These are phyloP conservation scores for Cruciata laevipes DNA, from an alignment of 257 asterid species.

Conservation along the genomic window DNA sequence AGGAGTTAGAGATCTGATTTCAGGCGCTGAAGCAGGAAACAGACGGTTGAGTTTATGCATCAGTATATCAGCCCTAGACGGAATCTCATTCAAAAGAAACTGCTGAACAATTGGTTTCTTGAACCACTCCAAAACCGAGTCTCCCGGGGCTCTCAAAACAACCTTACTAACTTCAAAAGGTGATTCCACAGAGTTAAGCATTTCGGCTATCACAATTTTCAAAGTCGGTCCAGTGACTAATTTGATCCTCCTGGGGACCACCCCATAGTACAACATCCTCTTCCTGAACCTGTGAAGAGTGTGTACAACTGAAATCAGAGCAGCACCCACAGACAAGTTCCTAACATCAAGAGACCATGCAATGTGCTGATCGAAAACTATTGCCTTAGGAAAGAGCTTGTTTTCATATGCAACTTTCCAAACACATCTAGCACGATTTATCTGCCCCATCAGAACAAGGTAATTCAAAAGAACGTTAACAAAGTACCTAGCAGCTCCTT, in stretches of 20 bases:
- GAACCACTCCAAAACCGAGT: slow-evolving; percentile 87
- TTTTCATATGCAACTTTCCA: slow-evolving; percentile 98
- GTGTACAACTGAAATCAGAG: slow-evolving; percentile 88
- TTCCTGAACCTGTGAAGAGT: slow-evolving; percentile 96
- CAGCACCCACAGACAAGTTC: slow-evolving; percentile 91
- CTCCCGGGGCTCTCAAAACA: slow-evolving; percentile 95
- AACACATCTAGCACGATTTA: slow-evolving; percentile 96
- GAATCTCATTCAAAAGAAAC: slow-evolving; percentile 88
- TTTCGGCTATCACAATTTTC: slow-evolving; percentile 81
- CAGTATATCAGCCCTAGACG: slow-evolving; percentile 88
- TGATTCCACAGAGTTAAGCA: slow-evolving; percentile 69
- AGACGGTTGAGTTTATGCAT: slow-evolving; percentile 89
- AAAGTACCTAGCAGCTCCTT: slow-evolving; percentile 85
- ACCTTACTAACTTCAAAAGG: slow-evolving; percentile 98
- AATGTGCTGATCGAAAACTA: slow-evolving; percentile 93
- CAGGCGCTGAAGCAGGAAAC: slow-evolving; percentile 96
- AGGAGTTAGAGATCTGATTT: slow-evolving; percentile 83
- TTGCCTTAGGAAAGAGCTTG: slow-evolving; percentile 93
- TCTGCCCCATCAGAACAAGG: slow-evolving; percentile 95
- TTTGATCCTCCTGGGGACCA: slow-evolving; percentile 86
- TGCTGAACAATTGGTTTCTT: slow-evolving; percentile 96
- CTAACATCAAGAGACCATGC: slow-evolving; percentile 99
- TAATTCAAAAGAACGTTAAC: slow-evolving; percentile 92
- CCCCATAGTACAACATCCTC: slow-evolving; percentile 91
- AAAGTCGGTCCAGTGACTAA: slow-evolving; percentile 92